These are phyloP conservation scores for Pestalotiopsis sp. DNA, from an alignment of 2,329 filamentous ascomycete species.

Conservation along the genomic window DNA sequence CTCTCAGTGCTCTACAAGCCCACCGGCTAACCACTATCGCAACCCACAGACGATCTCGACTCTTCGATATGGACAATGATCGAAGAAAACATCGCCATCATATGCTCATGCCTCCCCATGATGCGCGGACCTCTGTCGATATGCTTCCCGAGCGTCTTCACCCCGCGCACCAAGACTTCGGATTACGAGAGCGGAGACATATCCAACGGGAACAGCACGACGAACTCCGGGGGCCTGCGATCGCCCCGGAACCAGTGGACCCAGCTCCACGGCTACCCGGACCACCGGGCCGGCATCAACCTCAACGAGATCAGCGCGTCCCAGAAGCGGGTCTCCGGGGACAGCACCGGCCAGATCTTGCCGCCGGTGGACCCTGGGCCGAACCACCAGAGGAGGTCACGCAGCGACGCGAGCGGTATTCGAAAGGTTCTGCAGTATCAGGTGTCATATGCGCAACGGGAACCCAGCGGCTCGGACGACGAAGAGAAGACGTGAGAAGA, in stretches of 20 bases:
- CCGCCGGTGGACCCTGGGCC: background rate
- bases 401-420: background rate
- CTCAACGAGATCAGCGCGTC: slow-evolving; percentile 1
- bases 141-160: slow-evolving; percentile 37
- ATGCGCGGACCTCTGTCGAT: slow-evolving; percentile 40
- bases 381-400: background rate
- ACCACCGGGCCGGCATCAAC: background rate
- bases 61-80: slow-evolving; percentile 43
- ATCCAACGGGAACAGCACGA: background rate
- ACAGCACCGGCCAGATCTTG: background rate
- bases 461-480: background rate
- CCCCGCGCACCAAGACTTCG: background rate
- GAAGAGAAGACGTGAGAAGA: background rate
- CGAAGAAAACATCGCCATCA: slow-evolving; percentile 41
- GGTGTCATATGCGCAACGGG: background rate
- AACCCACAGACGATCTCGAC: slow-evolving; percentile 32
- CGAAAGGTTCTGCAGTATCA: background rate
- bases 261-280: background rate
- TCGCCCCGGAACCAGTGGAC: background rate
- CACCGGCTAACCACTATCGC: background rate
- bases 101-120: slow-evolving; percentile 42
- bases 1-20: background rate
- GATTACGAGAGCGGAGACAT: background rate
- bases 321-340: background rate
- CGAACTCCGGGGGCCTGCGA: background rate